Percentiles rank a stretch among this genome's conserved stretches.
Conservation (phyloP, 1,139 yeast genomes). For the Pichia sp. region DNA sequence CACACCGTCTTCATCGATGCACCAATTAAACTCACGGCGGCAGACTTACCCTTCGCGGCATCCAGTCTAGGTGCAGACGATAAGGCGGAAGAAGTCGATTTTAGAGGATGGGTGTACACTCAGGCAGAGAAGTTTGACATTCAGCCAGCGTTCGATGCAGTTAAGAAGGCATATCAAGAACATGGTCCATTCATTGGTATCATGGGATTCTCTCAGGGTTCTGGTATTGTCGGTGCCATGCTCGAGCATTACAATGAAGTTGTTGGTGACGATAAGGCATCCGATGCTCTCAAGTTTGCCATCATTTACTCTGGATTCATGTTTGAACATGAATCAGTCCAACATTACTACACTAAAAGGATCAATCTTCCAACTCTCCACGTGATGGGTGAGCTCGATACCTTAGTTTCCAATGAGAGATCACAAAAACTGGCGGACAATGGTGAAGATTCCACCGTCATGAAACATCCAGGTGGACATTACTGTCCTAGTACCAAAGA, state of each 20-base stretch:
- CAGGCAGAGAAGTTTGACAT: slow-evolving; percentile 32
- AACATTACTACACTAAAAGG: slow-evolving; percentile 38
- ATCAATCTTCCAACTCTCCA: slow-evolving; percentile 60
- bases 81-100: slow-evolving; percentile 36
- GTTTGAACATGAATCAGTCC: slow-evolving; percentile 47
- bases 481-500: slow-evolving; percentile 72
- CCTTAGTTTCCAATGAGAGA: slow-evolving; percentile 75
- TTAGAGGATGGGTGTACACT: slow-evolving; percentile 49
- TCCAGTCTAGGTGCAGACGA: slow-evolving; percentile 27
- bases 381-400: slow-evolving; percentile 80
- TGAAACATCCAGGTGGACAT: slow-evolving; percentile 80
- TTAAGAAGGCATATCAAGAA: slow-evolving; percentile 46
- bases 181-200: slow-evolving; percentile 89
- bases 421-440: slow-evolving; percentile 50
- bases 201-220: slow-evolving; percentile 91
- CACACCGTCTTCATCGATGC: slow-evolving; percentile 76
- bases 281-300: slow-evolving; percentile 50
- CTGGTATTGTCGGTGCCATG: slow-evolving; percentile 65
- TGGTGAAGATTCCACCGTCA: slow-evolving; percentile 42
- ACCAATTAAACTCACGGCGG: slow-evolving; percentile 55
- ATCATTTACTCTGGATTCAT: slow-evolving; percentile 75
- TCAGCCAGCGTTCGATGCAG: slow-evolving; percentile 41
- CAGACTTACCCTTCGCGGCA: slow-evolving; percentile 61
- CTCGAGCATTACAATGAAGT: slow-evolving; percentile 34
- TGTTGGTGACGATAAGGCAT: slow-evolving; percentile 25